Evolutionary conservation across 805 yeast species (phyloP), one percentile per base, ranked within the genome.

Genomic region (Ogataea pilisensis): DNA sequence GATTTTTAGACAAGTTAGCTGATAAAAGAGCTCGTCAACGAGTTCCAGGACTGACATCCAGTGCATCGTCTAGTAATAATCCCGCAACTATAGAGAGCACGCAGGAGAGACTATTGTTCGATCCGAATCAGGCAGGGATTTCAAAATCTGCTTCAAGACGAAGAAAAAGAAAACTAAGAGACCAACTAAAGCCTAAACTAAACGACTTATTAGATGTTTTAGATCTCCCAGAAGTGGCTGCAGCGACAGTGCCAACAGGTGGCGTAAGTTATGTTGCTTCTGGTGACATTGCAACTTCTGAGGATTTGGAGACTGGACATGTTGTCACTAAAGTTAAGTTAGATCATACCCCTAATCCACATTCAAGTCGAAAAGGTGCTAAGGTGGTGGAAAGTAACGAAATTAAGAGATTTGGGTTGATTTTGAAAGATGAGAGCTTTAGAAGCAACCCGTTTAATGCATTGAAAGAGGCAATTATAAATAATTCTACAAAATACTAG

Each of bases 101-200:
- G n/a, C n/a, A n/a, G n/a, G n/a, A n/a, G n/a, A n/a, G n/a, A n/a
- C n/a, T n/a, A n/a, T n/a, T 32, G 31, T 33, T 34, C 55, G 70
- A 42, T 53, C 69, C 53, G 53, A 43, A 45, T 2, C 54, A 56
- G 34, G 66, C 68, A 14, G 75, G 76, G 18, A 69, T 85, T 32
- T 80, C 88, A 17, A 85, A 84, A 56, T 79, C 87, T 5, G 68
- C 88, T 0, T 46, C 73, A 3, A 72, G 87, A 55, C 71, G 82
- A 59, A 72, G 87, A 49, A 80, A 81, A 51, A 76, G 85, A 48
- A 68, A 75, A 48, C 68, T 70, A 36, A 75, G 73, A 51, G 84
- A 82, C 42, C 76, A 80, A 49, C 64, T 85, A 44, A 76, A 75
- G 51, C 87, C 90, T 4, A 73, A 79, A 52, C 72, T 85, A 76